These are phyloP conservation scores for Jimgerdemannia lactiflua DNA, from an alignment of 192 early-diverging fungal species.

Conservation along the genomic window DNA sequence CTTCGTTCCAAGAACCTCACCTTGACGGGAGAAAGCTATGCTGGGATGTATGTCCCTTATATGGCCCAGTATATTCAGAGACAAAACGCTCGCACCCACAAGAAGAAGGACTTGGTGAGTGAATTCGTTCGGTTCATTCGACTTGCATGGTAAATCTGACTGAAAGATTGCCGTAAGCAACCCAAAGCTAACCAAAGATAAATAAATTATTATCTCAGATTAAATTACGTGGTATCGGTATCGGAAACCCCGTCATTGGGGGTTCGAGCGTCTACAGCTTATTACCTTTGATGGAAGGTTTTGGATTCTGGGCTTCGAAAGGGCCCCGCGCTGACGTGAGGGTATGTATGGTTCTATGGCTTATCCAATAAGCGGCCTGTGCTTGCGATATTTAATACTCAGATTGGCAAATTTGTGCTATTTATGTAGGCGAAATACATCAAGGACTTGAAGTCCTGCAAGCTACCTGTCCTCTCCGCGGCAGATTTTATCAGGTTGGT, in stretches of 20 bases:
- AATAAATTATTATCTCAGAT: background rate
- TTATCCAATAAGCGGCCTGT: too few relatives aligned
- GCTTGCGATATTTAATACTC: too few relatives aligned
- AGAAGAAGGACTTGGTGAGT: conserved; percentile 2
- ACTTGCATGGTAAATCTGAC: too few relatives aligned
- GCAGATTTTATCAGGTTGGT: too few relatives aligned
- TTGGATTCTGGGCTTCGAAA: conserved; percentile 1
- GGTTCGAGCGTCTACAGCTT: conserved; percentile 4
- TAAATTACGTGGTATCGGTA: conserved; percentile 23
- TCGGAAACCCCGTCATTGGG: conserved; percentile 16
- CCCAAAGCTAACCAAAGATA: too few relatives aligned
- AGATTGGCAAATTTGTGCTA: too few relatives aligned
- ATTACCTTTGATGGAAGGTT: conserved; percentile 8
- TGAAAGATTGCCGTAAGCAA: too few relatives aligned
- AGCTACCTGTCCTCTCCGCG: background rate
- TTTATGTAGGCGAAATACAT: background rate
- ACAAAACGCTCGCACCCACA: conserved; percentile 8
- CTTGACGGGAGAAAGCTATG: conserved; percentile 40
- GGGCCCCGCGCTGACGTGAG: conserved; percentile 12
- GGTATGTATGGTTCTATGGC: too few relatives aligned
- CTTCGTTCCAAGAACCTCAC: conserved; percentile 25
- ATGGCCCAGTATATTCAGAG: conserved; percentile 24
- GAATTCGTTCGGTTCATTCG: too few relatives aligned
- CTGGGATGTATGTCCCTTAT: conserved; percentile 39
- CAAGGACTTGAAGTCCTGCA: conserved; percentile 4